Base-by-base conservation (phyloP, 345 rosid species). In the Sisymbrium irio region DNA sequence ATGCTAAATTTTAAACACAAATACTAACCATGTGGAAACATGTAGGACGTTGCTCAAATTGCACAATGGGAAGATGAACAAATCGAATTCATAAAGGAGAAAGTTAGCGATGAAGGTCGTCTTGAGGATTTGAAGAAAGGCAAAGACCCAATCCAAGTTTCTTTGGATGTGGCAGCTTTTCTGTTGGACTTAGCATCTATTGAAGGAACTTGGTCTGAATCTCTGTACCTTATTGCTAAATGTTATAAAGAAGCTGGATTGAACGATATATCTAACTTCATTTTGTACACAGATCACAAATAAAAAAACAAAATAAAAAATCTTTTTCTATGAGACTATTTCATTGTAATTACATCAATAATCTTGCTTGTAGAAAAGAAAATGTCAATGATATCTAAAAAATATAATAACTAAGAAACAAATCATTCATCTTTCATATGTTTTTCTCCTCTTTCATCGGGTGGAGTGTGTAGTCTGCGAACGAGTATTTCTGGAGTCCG, bases 41-140 rank as follows among this genome's bases (percentile, higher is more conserved):
- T 69, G 50, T 81, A 90, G 96, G 89, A 90, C 39, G 96, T 82
- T 68, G 96, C 96, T 14, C 62, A 71, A 57, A 79, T 87, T 51
- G 96, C 97, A 11, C 92, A 84, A 49, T 93, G 98, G 98, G 97
- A 93, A 51, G 97, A 87, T 62, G 94, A 93, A 67, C 97, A 89
- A 69, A 90, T 93, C 9, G 97, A 93, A 74, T 93, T 85, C 79
- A 77, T 89, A 41, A 84, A 77, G 67, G 97, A 93, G 82, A 93
- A 87, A 79, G 86, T 89, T 61, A 78, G 89, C 0, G 88, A 87
- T 67, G 96, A 86, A 76, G 98, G 98, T 67, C 85, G 84, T 70
- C 76, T 39, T 50, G 98, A 87, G 33, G 97, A 90, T 80, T 46
- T 93, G 19, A 89, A 89, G 81, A 90, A 89, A 73, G 98, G 98